Base-by-base conservation (phyloP, 345 rosid genomes). In the Brassica cretica region DNA sequence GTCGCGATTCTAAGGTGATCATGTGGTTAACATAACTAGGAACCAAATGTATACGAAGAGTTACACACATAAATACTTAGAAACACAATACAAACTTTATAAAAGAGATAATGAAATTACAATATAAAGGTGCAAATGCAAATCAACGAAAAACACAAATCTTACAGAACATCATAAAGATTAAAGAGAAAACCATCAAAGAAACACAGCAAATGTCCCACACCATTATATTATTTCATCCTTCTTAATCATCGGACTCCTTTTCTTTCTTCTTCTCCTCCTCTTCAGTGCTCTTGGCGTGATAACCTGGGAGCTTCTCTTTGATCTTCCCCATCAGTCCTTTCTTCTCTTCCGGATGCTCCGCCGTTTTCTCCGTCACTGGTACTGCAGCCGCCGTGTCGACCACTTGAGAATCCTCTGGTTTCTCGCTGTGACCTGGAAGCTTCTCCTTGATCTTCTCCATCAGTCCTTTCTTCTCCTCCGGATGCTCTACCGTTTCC, bases 321-420 rank as follows among this genome's bases (percentile, higher is more conserved):
- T 92, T 92, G 78, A 92, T 88, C 86, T 92, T 92, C 85, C 89
- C 97, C 5, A 92, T 3, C 6, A 92, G 12, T 0, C 97, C 96
- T 72, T 88, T 92, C 85, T 92, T 91, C 88, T 88, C 96, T 6
- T 18, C 64, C 39, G 73, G 68, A 6, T 53, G 41, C 30, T 77
- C 81, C 8, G 10, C 8, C 33, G 61, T 65, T 5, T 64, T 8
- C 6, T 58, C 66, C 5, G 68, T 37, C 30, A 86, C 81, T 30
- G 72, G 72, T 9, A 49, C 62, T 0, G n/a, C 41, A 29, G 62
- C 62, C 8, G 0, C 59, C 24, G 71, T 68, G 71, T 68, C 30
- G 18, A 58, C 72, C 1, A 58, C 66, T 0, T 60, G 21, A 4
- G 85, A 79, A 14, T 80, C 90, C 82, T 84, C 64, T 78, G 44